These are phyloP conservation scores for Angomonas ambiguus DNA, from an alignment of 208 protist genomes.

Conservation along the genomic window DNA sequence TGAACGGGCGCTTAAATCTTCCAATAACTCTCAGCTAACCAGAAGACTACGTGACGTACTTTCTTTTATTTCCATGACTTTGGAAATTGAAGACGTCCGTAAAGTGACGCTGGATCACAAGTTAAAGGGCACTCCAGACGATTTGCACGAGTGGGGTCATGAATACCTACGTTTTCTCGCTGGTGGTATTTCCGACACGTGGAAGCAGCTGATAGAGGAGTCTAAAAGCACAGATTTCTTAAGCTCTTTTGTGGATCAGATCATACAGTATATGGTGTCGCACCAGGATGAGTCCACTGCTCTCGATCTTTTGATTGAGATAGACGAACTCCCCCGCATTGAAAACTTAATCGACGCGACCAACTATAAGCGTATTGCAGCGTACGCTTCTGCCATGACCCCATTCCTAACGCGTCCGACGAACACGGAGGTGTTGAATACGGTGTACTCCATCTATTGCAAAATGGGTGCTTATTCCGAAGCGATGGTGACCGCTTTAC, in stretches of 20 bases:
- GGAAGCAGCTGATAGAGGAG: slow-evolving; percentile 56
- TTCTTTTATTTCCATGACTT: slow-evolving; percentile 98
- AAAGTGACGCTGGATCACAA: slow-evolving; percentile 94
- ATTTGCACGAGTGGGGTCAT: slow-evolving; percentile 98
- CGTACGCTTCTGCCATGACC: slow-evolving; percentile 92
- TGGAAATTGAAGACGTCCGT: slow-evolving; percentile 67
- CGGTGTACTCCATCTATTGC: slow-evolving; percentile 92
- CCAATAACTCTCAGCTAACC: slow-evolving; percentile 41
- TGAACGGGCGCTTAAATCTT: slow-evolving; percentile 75
- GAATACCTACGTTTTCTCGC: slow-evolving; percentile 97
- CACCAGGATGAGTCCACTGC: slow-evolving; percentile 97
- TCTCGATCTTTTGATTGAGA: slow-evolving; percentile 98
- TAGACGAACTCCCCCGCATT: slow-evolving; percentile 91
- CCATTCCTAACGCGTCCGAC: slow-evolving; percentile 95
- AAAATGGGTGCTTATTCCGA: slow-evolving; percentile 90
- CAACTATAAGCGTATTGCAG: slow-evolving; percentile 94
- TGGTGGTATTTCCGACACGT: slow-evolving; percentile 94
- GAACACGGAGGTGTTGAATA: slow-evolving; percentile 85
- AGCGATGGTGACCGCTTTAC: slow-evolving; percentile 88
- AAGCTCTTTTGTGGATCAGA: slow-evolving; percentile 88
- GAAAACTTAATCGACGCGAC: slow-evolving; percentile 87
- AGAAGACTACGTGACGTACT: slow-evolving; percentile 95
- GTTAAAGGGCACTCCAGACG: slow-evolving; percentile 90
- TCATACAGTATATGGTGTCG: slow-evolving; percentile 94
- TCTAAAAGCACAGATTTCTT: slow-evolving; percentile 77